These are phyloP conservation scores for Truncatella angustata DNA, from an alignment of 2,329 filamentous ascomycete species.

Conservation along the genomic window DNA sequence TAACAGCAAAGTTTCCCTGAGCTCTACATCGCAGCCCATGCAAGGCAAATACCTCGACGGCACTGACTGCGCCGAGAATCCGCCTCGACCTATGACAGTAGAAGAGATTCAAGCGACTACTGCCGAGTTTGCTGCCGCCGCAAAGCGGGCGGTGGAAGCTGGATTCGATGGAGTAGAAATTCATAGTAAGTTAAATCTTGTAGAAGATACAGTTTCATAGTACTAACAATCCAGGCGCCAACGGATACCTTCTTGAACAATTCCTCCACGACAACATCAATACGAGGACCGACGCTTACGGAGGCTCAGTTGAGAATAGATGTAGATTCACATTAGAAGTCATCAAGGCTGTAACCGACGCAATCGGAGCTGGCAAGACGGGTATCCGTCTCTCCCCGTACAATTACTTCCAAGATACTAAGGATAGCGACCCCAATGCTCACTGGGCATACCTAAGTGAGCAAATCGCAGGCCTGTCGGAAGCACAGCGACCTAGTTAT, in stretches of 20 bases:
- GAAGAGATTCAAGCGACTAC: conserved; percentile 65
- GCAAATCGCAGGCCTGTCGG: conserved; percentile 31
- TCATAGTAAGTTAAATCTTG: conserved; percentile 31
- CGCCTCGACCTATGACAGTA: conserved; percentile 59
- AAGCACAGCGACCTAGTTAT: conserved; percentile 35
- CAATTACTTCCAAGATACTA: conserved; percentile 24
- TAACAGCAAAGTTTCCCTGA: conserved; percentile 20
- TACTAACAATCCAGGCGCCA: conserved; percentile 32
- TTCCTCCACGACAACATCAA: conserved; percentile 42
- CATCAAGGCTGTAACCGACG: conserved; percentile 19
- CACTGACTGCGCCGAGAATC: conserved; percentile 31
- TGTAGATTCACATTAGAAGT: conserved; percentile 22
- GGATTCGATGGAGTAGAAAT: conserved; percentile 62
- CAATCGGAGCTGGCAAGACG: conserved; percentile 20
- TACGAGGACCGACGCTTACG: conserved; percentile 23
- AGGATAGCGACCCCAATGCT: conserved; percentile 19
- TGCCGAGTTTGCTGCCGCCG: conserved; percentile 53
- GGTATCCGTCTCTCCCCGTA: conserved; percentile 24
- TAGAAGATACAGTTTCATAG: not conserved
- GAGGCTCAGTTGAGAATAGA: conserved; percentile 24
- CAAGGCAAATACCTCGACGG: conserved; percentile 29
- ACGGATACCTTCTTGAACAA: conserved; percentile 58
- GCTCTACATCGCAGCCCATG: conserved; percentile 26
- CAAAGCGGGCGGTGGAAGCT: conserved; percentile 54
- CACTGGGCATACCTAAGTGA: conserved; percentile 36